Base-by-base conservation (phyloP, 192 early-diverging fungal genomes). In the Phycomyces nitens region DNA sequence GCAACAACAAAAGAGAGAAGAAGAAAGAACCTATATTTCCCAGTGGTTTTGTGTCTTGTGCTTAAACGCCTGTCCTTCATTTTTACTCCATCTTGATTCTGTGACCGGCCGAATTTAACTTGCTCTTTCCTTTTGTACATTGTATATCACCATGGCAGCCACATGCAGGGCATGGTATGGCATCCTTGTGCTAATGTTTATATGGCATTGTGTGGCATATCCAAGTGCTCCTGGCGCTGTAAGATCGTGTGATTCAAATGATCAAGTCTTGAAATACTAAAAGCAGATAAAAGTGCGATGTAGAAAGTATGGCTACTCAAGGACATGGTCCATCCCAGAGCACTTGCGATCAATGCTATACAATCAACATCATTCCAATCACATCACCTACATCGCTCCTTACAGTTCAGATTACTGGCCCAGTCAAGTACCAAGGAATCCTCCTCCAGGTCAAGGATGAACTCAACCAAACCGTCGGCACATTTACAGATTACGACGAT, bases 191-290 rank as follows among this genome's bases (percentile, higher is more conserved):
- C 7, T 34, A 34, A 34, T 34, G 2, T 2, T 34, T 7, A 34
- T 34, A 34, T 34, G 29, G 29, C 29, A 34, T 34, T 7, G 7
- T 34, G 7, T 34, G 29, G 29, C 60, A 9, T 29, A 62, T 62
- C 26, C 60, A 16, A 62, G 60, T 62, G 44, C 60, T 29, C 60
- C 60, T 50, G 60, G 60, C 9, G 52, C 60, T 52, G 60, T 62
- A 62, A 62, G 49, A 52, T 6, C 0, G 7, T 5, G 29, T 7
- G 29, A 34, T 34, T 34, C 7, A 34, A 34, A 34, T 7, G n/a
- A n/a, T n/a, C n/a, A n/a, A n/a, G n/a, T n/a, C n/a, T n/a, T 34
- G 7, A 34, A 34, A 2, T 34, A 34, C 29, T 34, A 5, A 7
- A 7, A 2, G 2, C 29, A 7, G 44, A n/a, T 2, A n/a, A 47